Conservation (phyloP, 208 protist species). For the Wallacemonas sp. region DNA sequence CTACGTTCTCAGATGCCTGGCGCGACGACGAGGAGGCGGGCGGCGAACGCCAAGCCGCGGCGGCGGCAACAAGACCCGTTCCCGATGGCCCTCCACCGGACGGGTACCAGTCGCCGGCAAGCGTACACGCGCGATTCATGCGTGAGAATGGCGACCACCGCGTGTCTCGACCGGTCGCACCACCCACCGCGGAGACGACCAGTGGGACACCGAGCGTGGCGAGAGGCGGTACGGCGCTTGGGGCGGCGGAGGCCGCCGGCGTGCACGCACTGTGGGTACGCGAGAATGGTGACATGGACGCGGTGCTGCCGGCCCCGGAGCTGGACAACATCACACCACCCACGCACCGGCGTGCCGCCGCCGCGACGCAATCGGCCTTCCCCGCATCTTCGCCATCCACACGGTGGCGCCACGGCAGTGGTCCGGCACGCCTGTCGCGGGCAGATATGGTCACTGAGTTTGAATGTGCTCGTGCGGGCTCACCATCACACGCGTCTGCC, state of each 20-base stretch:
- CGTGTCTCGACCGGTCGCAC: not conserved
- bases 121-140: not conserved
- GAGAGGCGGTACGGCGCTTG: not conserved
- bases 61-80: no score
- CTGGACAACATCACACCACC: not conserved
- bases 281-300: not conserved
- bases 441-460: not conserved
- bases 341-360: no score
- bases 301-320: not conserved
- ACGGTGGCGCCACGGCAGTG: not conserved
- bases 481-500: no score
- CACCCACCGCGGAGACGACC: not conserved
- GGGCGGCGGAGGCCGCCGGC: not conserved
- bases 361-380: no score
- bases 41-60: no score
- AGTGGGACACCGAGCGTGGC: not conserved
- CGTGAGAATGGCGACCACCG: not conserved
- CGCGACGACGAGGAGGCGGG: not conserved
- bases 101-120: no score
- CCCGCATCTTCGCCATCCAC: not conserved
- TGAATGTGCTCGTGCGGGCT: no score
- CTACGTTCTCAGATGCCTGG: constrained; percentile 13
- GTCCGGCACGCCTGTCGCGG: not conserved
- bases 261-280: not conserved
- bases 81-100: no score